Base-by-base conservation (phyloP, 768 basidiomycete genomes). In the Cubamyces sp. region DNA sequence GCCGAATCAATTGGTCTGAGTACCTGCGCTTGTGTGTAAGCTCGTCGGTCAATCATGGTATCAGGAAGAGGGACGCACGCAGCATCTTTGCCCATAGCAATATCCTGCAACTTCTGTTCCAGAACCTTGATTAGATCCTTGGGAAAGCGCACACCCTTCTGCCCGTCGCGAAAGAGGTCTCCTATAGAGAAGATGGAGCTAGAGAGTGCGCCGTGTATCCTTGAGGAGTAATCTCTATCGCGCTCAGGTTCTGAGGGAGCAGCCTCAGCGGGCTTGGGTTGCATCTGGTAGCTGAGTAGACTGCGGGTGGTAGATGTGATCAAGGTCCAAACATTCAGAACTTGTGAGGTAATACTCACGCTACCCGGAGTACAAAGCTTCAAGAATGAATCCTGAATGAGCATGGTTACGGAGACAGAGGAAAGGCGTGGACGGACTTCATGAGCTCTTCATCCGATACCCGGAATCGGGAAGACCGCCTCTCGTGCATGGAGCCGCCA, bases 121-220 rank as follows among this genome's bases (percentile, higher is more conserved):
- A 99, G 77, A 8, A 92, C 89, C 76, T 95, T 98, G 59, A 98
- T 73, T 61, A 97, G 78, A 75, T 94, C 95, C 77, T 98, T 94
- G 0, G 96, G 96, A 74, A 96, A 98, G 72, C 92, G 93, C 71
- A 92, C 90, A 62, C 86, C 90, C 78, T 91, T 94, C 56, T 87
- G 84, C 5, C 91, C 88, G 75, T 89, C 90, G 62, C 87, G 74
- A 79, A 92, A 91, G 73, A 93, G 79, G 73, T 94, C 92, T 25
- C 87, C 85, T 60, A 94, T 84, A 12, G 81, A 81, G 51, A 82
- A 76, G 64, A 85, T 77, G 42, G 83, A 81, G 62, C 74, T 75
- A 14, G 83, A 81, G 47, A 92, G 77, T 5, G 90, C 87, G 51
- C 76, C 78, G 1, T 87, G 85, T 34, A 92, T 75, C 60, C 90